These are phyloP conservation scores for Spiromyces aspiralis DNA, from an alignment of 371 early-diverging fungal genomes.

Conservation along the genomic window DNA sequence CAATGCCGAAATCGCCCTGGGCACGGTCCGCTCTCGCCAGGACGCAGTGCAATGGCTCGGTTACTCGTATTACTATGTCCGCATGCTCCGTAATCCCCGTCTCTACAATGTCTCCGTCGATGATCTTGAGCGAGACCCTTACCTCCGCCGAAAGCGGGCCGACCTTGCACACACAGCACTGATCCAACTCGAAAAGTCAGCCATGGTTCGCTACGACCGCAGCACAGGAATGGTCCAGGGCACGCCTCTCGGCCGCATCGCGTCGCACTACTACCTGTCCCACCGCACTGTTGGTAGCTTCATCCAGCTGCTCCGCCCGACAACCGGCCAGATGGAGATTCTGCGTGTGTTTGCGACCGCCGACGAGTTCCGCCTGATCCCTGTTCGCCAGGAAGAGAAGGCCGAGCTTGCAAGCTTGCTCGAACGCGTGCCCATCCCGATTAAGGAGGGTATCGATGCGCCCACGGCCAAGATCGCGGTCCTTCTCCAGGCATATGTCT, in stretches of 20 bases:
- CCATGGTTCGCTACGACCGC: slow-evolving; percentile 82
- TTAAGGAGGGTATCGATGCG: slow-evolving; percentile 80
- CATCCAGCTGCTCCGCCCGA: slow-evolving; percentile 82
- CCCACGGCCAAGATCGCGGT: slow-evolving; percentile 90
- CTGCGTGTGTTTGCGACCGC: slow-evolving; percentile 67
- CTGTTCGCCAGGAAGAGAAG: slow-evolving; percentile 93
- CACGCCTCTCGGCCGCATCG: slow-evolving; percentile 91
- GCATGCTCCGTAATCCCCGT: slow-evolving; percentile 81
- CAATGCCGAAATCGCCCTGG: slow-evolving; percentile 95
- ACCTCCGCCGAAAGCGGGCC: slow-evolving; percentile 64
- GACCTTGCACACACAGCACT: slow-evolving; percentile 86
- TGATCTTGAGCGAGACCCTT: slow-evolving; percentile 46
- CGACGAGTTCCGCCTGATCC: slow-evolving; percentile 89
- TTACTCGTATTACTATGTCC: slow-evolving; percentile 91
- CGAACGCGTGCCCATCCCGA: slow-evolving; percentile 89
- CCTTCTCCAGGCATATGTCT: slow-evolving; percentile 88
- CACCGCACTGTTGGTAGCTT: slow-evolving; percentile 82
- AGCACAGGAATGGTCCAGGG: slow-evolving; percentile 64
- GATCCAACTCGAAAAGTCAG: slow-evolving; percentile 62
- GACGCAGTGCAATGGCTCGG: slow-evolving; percentile 96
- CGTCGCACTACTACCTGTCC: slow-evolving; percentile 88
- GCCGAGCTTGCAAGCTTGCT: slow-evolving; percentile 76
- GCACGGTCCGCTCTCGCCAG: slow-evolving; percentile 72
- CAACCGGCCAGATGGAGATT: slow-evolving; percentile 82
- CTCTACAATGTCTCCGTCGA: slow-evolving; percentile 51